Base-by-base conservation (phyloP, 805 yeast genomes). In the Kodamaea nitidulidarum region DNA sequence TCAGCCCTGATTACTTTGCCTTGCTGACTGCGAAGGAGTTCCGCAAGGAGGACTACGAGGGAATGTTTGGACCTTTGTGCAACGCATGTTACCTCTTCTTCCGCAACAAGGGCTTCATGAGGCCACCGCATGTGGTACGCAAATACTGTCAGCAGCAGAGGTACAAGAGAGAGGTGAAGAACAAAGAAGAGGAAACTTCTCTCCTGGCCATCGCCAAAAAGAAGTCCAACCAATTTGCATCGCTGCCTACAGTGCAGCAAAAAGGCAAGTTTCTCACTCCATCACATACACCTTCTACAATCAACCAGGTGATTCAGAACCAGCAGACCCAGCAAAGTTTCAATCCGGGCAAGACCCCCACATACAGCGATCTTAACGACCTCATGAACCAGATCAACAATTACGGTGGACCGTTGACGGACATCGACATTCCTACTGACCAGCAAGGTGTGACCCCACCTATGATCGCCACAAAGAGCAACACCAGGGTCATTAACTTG, bases 41-140 rank as follows among this genome's bases (percentile, higher is more conserved):
- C 44, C 63, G 67, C 50, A 65, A 63, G 47, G 58, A 56, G 41
- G 51, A 64, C 42, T 68, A 65, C 43, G 71, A 68, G 35, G 74
- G 73, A 5, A 68, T 68, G 74, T 65, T 63, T 48, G 74, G 74
- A 3, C 73, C 73, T 0, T 51, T 69, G 43, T 69, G 74, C 48
- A 69, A 69, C 44, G 74, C 74, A 10, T 69, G 74, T 48, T 68
- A 61, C 50, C 49, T 68, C 17, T 69, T 69, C 41, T 59, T 67
- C 38, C 55, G 71, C 38, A 66, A 74, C 57, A 78, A 80, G 51
- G 95, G 95, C 10, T 88, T 84, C 78, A 90, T 90, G 73, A 58
- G 74, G 44, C 74, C 74, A 4, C 70, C 63, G 43, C 65, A 63
- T 9, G 73, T 68, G 12, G 74, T 69, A 7, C 67, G 65, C 44